A percentile compares a stretch with the other conserved stretches of the same genome.
phyloP scores from a whole-genome alignment of 2,329 filamentous ascomycete species.

The Epichloe amarillans region DNA sequence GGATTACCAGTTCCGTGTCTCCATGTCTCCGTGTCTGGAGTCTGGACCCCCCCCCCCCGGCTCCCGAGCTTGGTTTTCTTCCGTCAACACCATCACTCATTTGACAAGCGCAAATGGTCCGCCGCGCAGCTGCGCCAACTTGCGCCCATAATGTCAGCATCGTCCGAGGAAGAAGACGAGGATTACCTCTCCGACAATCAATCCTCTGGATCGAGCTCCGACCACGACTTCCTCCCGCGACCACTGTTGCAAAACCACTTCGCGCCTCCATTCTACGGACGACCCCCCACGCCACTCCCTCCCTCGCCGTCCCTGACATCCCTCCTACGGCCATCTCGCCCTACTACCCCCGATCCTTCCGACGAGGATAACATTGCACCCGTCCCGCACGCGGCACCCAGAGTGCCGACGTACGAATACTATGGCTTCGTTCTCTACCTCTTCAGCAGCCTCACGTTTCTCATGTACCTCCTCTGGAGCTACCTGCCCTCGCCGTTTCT shows the following conservation, averaged over 20 bases:
- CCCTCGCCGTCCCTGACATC: slow-evolving; percentile 88
- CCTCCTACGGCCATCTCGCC: slow-evolving; percentile 77
- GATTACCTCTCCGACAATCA: slow-evolving; percentile 22
- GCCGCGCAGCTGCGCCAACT: background rate
- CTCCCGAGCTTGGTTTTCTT: background rate
- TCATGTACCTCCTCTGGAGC: slow-evolving; percentile 64
- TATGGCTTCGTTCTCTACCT: slow-evolving; percentile 97
- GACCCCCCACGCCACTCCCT: slow-evolving; percentile 86
- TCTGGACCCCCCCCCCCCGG: too few relatives aligned
- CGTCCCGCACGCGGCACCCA: slow-evolving; percentile 73
- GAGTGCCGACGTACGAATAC: slow-evolving; percentile 98
- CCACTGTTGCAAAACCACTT: slow-evolving; percentile 42
- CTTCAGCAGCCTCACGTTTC: slow-evolving; percentile 69
- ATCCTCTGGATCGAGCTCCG: slow-evolving; percentile 13
- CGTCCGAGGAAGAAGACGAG: slow-evolving; percentile 24
- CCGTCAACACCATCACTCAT: background rate
- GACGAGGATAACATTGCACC: slow-evolving; percentile 80
- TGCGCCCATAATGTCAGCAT: slow-evolving; percentile 16
- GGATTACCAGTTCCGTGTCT: too few relatives aligned
- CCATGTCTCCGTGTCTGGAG: too few relatives aligned
- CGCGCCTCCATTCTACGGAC: slow-evolving; percentile 86
- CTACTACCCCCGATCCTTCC: slow-evolving; percentile 82
- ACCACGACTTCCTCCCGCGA: slow-evolving; percentile 26
- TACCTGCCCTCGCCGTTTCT: slow-evolving; percentile 87
- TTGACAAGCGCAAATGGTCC: background rate